These are phyloP conservation scores for Podila minutissima DNA, from an alignment of 192 early-diverging fungal genomes.

Conservation along the genomic window DNA sequence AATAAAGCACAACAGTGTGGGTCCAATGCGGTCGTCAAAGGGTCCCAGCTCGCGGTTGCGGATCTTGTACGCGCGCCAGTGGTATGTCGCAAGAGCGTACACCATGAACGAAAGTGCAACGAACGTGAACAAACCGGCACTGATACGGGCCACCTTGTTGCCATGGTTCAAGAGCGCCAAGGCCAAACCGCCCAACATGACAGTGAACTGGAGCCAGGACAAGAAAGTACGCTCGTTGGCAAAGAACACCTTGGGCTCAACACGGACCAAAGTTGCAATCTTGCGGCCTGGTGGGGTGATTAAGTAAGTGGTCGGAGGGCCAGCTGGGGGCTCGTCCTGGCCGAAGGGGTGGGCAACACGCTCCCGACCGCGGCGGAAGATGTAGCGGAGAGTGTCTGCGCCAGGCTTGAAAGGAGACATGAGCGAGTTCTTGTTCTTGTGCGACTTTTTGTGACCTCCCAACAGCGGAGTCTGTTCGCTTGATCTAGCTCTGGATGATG, in stretches of 20 bases:
- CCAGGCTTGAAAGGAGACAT: slow-evolving; percentile 48
- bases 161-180: slow-evolving; percentile 85
- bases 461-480: slow-evolving; percentile 49
- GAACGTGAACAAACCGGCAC: slow-evolving; percentile 64
- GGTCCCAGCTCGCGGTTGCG: slow-evolving; percentile 63
- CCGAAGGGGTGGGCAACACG: slow-evolving; percentile 27
- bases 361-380: slow-evolving; percentile 42
- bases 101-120: slow-evolving; percentile 82
- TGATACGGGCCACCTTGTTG: slow-evolving; percentile 66
- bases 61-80: slow-evolving; percentile 72
- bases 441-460: slow-evolving; percentile 3
- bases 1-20: slow-evolving; percentile 73
- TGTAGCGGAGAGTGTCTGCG: slow-evolving; percentile 47
- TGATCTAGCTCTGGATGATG: slow-evolving; percentile 25
- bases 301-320: slow-evolving; percentile 32
- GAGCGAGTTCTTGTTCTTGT: slow-evolving; percentile 38
- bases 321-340: slow-evolving; percentile 9
- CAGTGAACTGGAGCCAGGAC: slow-evolving; percentile 86
- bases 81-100: slow-evolving; percentile 81
- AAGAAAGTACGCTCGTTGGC: slow-evolving; percentile 95
- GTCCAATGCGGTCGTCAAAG: slow-evolving; percentile 82
- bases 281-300: slow-evolving; percentile 55
- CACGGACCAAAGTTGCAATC: slow-evolving; percentile 71
- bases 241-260: slow-evolving; percentile 92
- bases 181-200: slow-evolving; percentile 75